Evolutionary conservation across 1,284 basidiomycete species (phyloP).

Genomic region (Fomes fomentarius): DNA sequence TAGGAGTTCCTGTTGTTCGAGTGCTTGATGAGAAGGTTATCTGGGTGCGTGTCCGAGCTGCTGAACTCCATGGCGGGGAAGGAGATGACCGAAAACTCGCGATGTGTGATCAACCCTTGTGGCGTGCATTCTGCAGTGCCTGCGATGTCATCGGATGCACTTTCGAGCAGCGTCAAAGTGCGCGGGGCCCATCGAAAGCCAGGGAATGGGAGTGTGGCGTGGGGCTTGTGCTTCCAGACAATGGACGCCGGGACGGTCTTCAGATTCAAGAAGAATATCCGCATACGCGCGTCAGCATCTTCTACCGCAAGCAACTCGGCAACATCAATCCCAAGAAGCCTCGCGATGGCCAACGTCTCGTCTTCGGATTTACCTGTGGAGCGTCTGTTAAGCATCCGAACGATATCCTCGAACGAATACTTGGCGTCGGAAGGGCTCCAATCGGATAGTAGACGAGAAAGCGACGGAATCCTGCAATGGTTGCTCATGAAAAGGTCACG

Average conservation of each 20-base stretch:
- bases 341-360: slow-evolving; percentile 15
- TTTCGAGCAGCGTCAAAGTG: neutral
- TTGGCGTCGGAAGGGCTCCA: no score
- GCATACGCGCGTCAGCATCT: slow-evolving; percentile 1
- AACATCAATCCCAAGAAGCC: slow-evolving; percentile 10
- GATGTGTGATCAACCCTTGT: neutral
- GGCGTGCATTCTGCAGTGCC: neutral
- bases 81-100: neutral
- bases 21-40: no score
- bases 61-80: neutral
- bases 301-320: slow-evolving; percentile 5
- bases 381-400: neutral
- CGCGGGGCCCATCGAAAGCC: neutral
- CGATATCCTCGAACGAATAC: slow-evolving; percentile 1
- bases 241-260: neutral
- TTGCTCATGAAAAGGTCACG: no score
- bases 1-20: no score
- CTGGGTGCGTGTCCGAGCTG: neutral
- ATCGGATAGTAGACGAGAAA: no score
- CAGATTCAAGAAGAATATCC: neutral
- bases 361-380: slow-evolving; percentile 14
- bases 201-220: neutral
- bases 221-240: neutral
- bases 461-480: no score
- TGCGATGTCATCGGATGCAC: neutral